phyloP scores from a whole-genome alignment of 257 asterid genomes.

The Haberlea rhodopensis region DNA sequence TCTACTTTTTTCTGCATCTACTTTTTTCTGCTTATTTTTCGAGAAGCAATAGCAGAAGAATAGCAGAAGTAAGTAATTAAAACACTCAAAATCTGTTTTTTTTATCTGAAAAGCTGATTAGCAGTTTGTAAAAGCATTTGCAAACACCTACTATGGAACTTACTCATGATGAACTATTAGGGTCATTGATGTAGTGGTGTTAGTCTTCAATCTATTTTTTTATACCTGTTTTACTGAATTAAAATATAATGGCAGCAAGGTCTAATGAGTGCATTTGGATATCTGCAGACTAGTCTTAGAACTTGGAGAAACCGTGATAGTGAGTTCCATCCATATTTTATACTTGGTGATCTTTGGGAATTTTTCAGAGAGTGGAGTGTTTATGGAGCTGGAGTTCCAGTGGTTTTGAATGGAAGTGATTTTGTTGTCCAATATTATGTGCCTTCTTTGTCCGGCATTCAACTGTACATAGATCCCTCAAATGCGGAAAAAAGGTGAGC shows the following conservation, averaged over 20 bases:
- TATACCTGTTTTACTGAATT: conserved; percentile 4
- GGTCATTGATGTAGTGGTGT: conserved; percentile 1
- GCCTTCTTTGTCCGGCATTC: conserved; percentile 88
- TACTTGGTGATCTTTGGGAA: conserved; percentile 93
- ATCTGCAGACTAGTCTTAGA: conserved; percentile 65
- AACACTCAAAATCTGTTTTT: too few relatives aligned
- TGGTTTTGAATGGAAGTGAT: conserved; percentile 59
- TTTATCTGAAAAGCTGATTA: too few relatives aligned
- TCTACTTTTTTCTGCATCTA: too few relatives aligned
- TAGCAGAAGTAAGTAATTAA: too few relatives aligned
- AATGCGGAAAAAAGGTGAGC: conserved; percentile 49
- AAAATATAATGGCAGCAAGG: not conserved
- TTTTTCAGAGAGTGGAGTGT: conserved; percentile 95
- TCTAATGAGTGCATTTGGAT: conserved; percentile 25
- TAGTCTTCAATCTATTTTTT: not conserved
- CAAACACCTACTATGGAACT: too few relatives aligned
- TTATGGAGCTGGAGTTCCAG: conserved; percentile 90
- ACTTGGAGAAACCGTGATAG: conserved; percentile 49
- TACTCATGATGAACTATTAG: not conserved
- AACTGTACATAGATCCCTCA: conserved; percentile 69
- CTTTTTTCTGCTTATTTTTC: too few relatives aligned
- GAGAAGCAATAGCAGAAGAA: too few relatives aligned
- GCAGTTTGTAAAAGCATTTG: too few relatives aligned
- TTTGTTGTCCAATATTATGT: conserved; percentile 83
- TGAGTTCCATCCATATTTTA: conserved; percentile 64